phyloP scores from a whole-genome alignment of 2,329 filamentous ascomycete species.

The Ustulina deusta region DNA sequence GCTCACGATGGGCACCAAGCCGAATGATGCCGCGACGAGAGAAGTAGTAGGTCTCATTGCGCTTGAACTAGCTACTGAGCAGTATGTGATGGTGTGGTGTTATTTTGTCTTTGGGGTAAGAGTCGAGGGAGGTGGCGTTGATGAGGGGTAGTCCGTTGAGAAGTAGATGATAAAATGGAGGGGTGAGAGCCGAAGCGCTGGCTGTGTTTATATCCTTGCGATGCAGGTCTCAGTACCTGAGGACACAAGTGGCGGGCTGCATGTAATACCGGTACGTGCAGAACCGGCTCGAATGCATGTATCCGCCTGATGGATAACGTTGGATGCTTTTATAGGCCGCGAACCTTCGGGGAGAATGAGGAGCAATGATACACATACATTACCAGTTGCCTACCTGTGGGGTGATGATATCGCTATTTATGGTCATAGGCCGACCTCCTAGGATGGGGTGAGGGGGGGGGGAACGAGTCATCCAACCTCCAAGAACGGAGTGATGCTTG shows the following conservation, averaged over 20 bases:
- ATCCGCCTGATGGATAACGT: background rate
- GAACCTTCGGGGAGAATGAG: background rate
- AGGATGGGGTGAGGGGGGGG: background rate
- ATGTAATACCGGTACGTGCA: background rate
- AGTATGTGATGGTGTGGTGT: background rate
- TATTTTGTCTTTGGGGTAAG: background rate
- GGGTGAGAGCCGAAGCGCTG: background rate
- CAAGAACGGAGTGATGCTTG: background rate
- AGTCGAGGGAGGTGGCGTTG: background rate
- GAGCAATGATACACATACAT: background rate
- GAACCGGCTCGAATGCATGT: slow-evolving; percentile 7
- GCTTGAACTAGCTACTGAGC: background rate
- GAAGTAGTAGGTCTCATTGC: slow-evolving; percentile 18
- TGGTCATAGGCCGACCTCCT: background rate
- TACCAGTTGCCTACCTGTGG: background rate
- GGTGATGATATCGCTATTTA: background rate
- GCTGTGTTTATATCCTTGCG: slow-evolving; percentile 11
- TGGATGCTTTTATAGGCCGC: background rate
- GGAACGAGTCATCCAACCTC: background rate
- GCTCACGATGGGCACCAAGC: slow-evolving; percentile 3
- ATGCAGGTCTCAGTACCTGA: background rate
- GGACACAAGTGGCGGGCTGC: background rate
- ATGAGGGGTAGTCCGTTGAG: background rate
- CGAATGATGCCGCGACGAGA: slow-evolving; percentile 1
- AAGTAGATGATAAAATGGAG: background rate